Evolutionary conservation across 306 rosid species (phyloP), one percentile per base, ranked within the genome.

Genomic region (Oemleria cerasiformis): DNA sequence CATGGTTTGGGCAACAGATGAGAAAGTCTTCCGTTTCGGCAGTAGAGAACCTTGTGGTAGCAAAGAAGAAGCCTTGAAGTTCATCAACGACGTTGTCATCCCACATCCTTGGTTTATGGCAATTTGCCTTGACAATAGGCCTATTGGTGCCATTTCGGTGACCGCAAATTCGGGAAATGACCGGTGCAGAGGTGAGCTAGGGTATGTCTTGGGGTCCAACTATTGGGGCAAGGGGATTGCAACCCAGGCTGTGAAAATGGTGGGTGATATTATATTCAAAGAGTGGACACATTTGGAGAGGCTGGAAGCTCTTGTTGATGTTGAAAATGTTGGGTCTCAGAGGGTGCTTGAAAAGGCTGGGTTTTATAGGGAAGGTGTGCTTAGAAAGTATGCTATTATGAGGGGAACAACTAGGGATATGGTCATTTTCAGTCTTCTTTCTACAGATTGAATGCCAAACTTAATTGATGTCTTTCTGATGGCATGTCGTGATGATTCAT

Each of bases 211-310:
- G 56, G 92, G 82, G 4, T 85, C 81, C n/a, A 75, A 75, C 8
- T 82, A 74, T 39, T 90, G 92, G 98, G 92, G 91, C 19, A 90
- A 78, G 77, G 98, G 98, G 71, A 78, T 92, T 55, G 88, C 67
- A 3, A 82, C 92, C 0, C 19, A 20, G 58, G 96, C 78, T 44
- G 96, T 90, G 77, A 88, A 83, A 57, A 48, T 82, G 79, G 90
- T 62, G 65, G 67, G 61, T 15, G 76, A 84, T 61, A 73, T 25
- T 11, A 84, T 83, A 10, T 92, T 87, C 14, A 48, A 3, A 11
- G 96, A 90, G 34, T 72, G 84, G 70, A 49, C 79, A 8, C 67
- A 84, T 23, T 41, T 92, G 86, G 96, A 82, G 75, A 85, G 98
- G 70, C 48, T 92, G 43, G 98, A 88, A 73, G 98, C 92, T 76